Conservation (phyloP, 2,329 filamentous ascomycete species). For the Epicoccum nigrum region DNA sequence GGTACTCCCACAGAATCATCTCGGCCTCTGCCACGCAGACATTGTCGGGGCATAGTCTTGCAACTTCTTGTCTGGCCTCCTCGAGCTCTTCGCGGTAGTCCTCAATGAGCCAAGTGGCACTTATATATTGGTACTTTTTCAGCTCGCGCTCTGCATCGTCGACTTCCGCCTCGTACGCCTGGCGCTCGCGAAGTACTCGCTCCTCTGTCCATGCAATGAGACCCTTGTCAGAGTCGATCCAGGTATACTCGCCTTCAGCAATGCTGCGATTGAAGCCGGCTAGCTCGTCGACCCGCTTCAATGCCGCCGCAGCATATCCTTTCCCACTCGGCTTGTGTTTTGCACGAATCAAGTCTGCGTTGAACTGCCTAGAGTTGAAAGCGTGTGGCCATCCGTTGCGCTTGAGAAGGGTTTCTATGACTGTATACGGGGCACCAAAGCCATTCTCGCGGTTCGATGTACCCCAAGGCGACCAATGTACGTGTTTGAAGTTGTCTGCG, state of each 20-base stretch:
- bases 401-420: conserved; percentile 7
- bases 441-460: conserved; percentile 16
- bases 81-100: conserved; percentile 4
- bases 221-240: not conserved
- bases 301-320: conserved; percentile 9
- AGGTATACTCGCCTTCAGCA: not conserved
- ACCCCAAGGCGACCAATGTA: conserved; percentile 22
- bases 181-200: not conserved
- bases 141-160: conserved; percentile 2
- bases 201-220: not conserved
- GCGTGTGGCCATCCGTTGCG: conserved; percentile 19
- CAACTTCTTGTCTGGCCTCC: conserved; percentile 4
- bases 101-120: conserved; percentile 4
- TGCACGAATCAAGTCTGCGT: conserved; percentile 20
- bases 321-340: conserved; percentile 6
- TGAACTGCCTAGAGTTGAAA: conserved; percentile 17
- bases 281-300: conserved; percentile 2
- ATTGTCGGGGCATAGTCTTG: conserved; percentile 7
- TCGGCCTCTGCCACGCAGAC: conserved; percentile 10
- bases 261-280: not conserved
- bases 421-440: conserved; percentile 1
- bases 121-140: conserved; percentile 1
- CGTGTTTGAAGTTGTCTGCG: conserved; percentile 10
- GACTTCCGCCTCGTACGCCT: not conserved
- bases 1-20: conserved; percentile 19